Base-by-base conservation (phyloP, 164 flowering plant genomes). In the Vitis amurensis region DNA sequence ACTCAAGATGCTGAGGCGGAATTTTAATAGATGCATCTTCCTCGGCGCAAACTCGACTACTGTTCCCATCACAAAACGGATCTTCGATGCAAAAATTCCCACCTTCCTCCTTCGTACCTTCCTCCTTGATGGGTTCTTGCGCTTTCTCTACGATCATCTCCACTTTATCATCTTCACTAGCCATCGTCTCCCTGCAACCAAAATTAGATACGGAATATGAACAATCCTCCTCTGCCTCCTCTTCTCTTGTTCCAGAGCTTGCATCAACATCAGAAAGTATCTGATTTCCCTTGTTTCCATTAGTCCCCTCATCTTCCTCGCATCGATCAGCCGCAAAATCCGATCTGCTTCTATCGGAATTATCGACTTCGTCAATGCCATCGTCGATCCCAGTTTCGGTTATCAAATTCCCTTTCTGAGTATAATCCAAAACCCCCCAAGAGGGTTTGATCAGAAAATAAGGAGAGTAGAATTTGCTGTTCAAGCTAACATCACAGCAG, bases 401-500 rank as follows among this genome's bases (percentile, higher is more conserved):
- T 56, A 79, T 66, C 80, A 78, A 78, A 78, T 76, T 82, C 14
- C 63, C 76, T 68, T 85, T 80, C 72, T 80, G 77, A 72, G 84
- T 31, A 71, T 75, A 74, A 75, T 80, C 90, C 73, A 85, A 75
- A 86, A 76, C 84, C 23, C 69, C 90, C 91, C 81, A 83, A 55
- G 83, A 77, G 65, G 90, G 86, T 70, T 83, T 83, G 49, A 87
- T 69, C 75, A 86, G 44, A 76, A 76, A 61, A 79, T 76, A 81
- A 31, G 86, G 83, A 13, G 83, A 78, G 59, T 61, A 73, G 13
- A 79, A 67, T 47, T 78, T 77, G 9, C 63, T 79, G n/a, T 76
- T 79, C 59, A 89, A 76, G 55, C 69, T 61, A 62, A 37, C 84
- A 48, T 82, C 95, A 73, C 97, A 89, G 74, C 97, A 94, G 55